Evolutionary conservation across 169 alveolate species (phyloP).

Genomic region (Theileria annulata): DNA sequence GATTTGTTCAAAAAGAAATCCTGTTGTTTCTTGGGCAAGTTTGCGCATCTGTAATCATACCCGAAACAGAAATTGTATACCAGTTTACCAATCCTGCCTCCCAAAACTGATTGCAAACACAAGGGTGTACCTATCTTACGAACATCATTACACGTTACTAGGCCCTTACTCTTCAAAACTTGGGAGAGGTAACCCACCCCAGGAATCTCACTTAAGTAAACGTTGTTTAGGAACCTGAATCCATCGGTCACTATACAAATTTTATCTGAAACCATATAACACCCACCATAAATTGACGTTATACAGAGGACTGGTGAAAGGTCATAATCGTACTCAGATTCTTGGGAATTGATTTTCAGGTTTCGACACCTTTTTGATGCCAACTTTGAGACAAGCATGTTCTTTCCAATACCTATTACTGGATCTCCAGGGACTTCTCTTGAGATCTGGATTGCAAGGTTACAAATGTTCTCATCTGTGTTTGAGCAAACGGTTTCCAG

Average conservation of each 20-base stretch:
- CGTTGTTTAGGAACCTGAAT: slow-evolving; percentile 29
- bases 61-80: slow-evolving; percentile 42
- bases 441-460: slow-evolving; percentile 27
- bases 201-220: slow-evolving; percentile 36
- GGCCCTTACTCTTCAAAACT: slow-evolving; percentile 27
- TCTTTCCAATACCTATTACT: slow-evolving; percentile 37
- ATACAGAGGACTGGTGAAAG: not conserved
- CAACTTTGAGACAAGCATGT: slow-evolving; percentile 51
- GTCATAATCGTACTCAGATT: not conserved
- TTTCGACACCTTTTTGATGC: slow-evolving; percentile 39
- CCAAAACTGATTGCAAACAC: slow-evolving; percentile 20
- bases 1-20: slow-evolving; percentile 33
- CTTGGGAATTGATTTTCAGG: slow-evolving; percentile 9
- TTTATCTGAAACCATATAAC: slow-evolving; percentile 1
- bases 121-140: slow-evolving; percentile 17
- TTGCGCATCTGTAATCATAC: slow-evolving; percentile 32
- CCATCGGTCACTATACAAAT: slow-evolving; percentile 38
- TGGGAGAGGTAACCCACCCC: slow-evolving; percentile 39
- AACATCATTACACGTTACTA: slow-evolving; percentile 24
- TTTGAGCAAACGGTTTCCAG: not conserved
- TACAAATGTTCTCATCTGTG: slow-evolving; percentile 10
- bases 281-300: not conserved
- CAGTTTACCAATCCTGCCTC: slow-evolving; percentile 35
- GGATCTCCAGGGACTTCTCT: slow-evolving; percentile 30
- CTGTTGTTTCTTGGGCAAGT: slow-evolving; percentile 43